Percentiles rank a stretch among this genome's conserved stretches.
phyloP scores from a whole-genome alignment of 2,329 filamentous ascomycete species.

The Fusarium tuaranense region DNA sequence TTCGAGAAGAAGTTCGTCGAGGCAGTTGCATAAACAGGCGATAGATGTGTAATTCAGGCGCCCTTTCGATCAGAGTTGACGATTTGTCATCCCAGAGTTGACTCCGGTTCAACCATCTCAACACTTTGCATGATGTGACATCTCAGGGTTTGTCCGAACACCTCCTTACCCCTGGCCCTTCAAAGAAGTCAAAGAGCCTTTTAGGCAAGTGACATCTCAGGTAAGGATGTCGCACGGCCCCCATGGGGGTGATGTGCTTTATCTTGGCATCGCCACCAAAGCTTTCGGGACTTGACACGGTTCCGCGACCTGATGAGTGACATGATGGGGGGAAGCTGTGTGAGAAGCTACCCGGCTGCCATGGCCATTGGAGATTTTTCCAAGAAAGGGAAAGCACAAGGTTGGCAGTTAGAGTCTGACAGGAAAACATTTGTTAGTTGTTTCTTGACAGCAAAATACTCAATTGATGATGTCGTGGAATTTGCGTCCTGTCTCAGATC shows the following conservation, averaged over 20 bases:
- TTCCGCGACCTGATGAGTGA: neutral
- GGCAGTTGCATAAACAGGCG: neutral
- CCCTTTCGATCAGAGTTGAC: neutral
- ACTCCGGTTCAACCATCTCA: neutral
- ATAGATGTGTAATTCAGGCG: neutral
- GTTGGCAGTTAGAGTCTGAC: neutral
- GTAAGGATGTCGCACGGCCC: neutral
- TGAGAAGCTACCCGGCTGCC: neutral
- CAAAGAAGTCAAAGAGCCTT: neutral
- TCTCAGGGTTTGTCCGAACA: neutral
- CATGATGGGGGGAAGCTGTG: neutral
- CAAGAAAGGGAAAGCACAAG: neutral
- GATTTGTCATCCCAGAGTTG: neutral
- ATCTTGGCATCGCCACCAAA: neutral
- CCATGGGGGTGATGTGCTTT: neutral
- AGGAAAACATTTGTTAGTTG: neutral
- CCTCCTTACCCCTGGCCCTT: neutral
- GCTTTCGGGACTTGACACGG: neutral
- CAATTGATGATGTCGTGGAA: neutral
- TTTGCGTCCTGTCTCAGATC: neutral
- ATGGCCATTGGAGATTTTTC: neutral
- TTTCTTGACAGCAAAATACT: neutral
- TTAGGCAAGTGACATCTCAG: neutral
- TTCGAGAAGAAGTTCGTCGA: conserved; percentile 43
- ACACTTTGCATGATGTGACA: neutral